Percentiles rank a stretch among this genome's conserved stretches.
Conservation (phyloP, 1,139 yeast species). For the Diutina mesorugosa region DNA sequence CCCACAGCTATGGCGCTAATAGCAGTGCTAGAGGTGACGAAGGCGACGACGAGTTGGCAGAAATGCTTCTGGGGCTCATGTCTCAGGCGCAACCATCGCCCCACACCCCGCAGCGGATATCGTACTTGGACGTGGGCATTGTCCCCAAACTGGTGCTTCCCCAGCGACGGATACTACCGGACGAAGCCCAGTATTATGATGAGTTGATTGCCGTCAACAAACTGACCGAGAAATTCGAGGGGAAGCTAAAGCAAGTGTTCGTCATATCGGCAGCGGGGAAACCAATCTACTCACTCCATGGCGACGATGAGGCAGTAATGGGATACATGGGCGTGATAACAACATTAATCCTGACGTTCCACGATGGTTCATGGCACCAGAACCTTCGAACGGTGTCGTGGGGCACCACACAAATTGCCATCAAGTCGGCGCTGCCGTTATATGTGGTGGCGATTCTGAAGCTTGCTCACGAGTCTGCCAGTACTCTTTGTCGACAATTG, state of each 20-base stretch:
- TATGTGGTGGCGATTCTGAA: slow-evolving; percentile 63
- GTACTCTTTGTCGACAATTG: slow-evolving; percentile 44
- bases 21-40: not conserved
- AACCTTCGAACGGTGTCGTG: slow-evolving; percentile 13
- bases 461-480: slow-evolving; percentile 21
- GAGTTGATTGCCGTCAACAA: slow-evolving; percentile 10
- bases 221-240: slow-evolving; percentile 20
- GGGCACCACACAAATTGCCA: slow-evolving; percentile 38
- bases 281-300: slow-evolving; percentile 76
- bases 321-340: slow-evolving; percentile 70
- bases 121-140: not conserved
- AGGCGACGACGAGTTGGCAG: not conserved
- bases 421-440: slow-evolving; percentile 56
- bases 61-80: slow-evolving; percentile 2
- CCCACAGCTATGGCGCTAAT: not conserved
- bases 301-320: slow-evolving; percentile 55
- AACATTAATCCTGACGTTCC: slow-evolving; percentile 51
- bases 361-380: slow-evolving; percentile 24
- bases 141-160: not conserved
- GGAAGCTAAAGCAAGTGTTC: slow-evolving; percentile 55
- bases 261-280: slow-evolving; percentile 88
- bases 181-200: not conserved
- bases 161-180: not conserved
- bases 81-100: not conserved
- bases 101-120: not conserved